A percentile compares a stretch with the other conserved stretches of the same genome.
Conservation (phyloP, 2,329 filamentous ascomycete species). For the Hypoxylon rubiginosum region DNA sequence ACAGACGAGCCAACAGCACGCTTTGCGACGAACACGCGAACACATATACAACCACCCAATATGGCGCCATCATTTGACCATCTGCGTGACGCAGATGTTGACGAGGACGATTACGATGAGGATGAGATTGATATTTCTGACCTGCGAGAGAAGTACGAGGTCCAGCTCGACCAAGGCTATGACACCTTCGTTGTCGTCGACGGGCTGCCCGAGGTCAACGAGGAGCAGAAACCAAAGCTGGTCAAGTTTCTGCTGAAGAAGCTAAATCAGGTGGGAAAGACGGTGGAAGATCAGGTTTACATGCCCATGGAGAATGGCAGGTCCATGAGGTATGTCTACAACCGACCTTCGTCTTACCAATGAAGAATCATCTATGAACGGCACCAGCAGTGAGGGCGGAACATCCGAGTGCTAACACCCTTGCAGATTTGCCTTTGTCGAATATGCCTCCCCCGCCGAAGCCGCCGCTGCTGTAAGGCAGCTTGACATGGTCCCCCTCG, state of each 20-base stretch:
- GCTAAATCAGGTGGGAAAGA: slow-evolving; percentile 86
- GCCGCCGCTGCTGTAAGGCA: slow-evolving; percentile 90
- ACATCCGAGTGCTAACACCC: slow-evolving; percentile 17
- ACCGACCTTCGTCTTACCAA: neutral
- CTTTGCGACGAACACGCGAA: slow-evolving; percentile 3
- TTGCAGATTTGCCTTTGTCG: slow-evolving; percentile 91
- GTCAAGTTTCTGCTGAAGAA: slow-evolving; percentile 97
- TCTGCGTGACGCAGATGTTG: slow-evolving; percentile 89
- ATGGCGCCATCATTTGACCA: slow-evolving; percentile 97
- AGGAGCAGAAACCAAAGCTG: slow-evolving; percentile 93
- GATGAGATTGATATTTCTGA: slow-evolving; percentile 96
- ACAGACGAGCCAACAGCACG: slow-evolving; percentile 17
- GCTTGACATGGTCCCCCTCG: slow-evolving; percentile 87
- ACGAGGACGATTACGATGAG: slow-evolving; percentile 87
- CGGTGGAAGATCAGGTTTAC: slow-evolving; percentile 87
- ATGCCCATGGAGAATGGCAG: slow-evolving; percentile 94
- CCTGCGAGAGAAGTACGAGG: slow-evolving; percentile 93
- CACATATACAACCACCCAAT: slow-evolving; percentile 58
- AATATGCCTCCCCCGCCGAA: slow-evolving; percentile 92
- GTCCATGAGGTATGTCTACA: slow-evolving; percentile 79
- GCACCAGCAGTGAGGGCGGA: neutral
- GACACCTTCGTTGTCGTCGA: slow-evolving; percentile 98
- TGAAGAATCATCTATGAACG: neutral
- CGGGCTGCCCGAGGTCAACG: slow-evolving; percentile 88
- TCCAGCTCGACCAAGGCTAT: slow-evolving; percentile 94